Evolutionary conservation across 768 basidiomycete species (phyloP).

Genomic region (Termitomyces eurrhizus): DNA sequence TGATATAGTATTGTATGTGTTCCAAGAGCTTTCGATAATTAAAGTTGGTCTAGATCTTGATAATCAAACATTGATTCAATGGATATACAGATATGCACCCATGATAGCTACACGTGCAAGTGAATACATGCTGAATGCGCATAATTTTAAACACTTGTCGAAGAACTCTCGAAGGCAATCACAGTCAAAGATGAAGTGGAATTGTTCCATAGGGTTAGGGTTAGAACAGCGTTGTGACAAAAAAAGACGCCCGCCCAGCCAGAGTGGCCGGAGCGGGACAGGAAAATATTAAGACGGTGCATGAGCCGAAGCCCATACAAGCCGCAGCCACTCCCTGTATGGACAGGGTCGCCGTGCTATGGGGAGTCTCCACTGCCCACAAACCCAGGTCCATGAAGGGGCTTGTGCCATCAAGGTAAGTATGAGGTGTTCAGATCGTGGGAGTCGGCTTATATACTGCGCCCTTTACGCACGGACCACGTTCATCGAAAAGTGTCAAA

Average conservation of each 20-base stretch:
- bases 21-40: not conserved
- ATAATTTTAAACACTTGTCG: no score
- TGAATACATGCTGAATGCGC: no score
- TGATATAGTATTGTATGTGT: not conserved
- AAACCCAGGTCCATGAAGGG: slow-evolving; percentile 52
- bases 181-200: not conserved
- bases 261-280: slow-evolving; percentile 50
- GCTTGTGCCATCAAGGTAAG: slow-evolving; percentile 64
- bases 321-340: slow-evolving; percentile 46
- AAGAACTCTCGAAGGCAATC: no score
- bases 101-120: not conserved
- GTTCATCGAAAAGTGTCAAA: slow-evolving; percentile 1
- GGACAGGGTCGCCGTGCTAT: slow-evolving; percentile 76
- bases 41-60: not conserved
- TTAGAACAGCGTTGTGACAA: slow-evolving; percentile 28
- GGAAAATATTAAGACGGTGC: slow-evolving; percentile 66
- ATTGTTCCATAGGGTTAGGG: slow-evolving; percentile 36
- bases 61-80: not conserved
- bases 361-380: slow-evolving; percentile 53
- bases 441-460: slow-evolving; percentile 26
- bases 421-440: slow-evolving; percentile 31
- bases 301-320: slow-evolving; percentile 62
- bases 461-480: slow-evolving; percentile 34
- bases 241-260: slow-evolving; percentile 38
- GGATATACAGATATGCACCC: not conserved